phyloP scores from a whole-genome alignment of 768 basidiomycete genomes.

The Lyophyllum decastes region DNA sequence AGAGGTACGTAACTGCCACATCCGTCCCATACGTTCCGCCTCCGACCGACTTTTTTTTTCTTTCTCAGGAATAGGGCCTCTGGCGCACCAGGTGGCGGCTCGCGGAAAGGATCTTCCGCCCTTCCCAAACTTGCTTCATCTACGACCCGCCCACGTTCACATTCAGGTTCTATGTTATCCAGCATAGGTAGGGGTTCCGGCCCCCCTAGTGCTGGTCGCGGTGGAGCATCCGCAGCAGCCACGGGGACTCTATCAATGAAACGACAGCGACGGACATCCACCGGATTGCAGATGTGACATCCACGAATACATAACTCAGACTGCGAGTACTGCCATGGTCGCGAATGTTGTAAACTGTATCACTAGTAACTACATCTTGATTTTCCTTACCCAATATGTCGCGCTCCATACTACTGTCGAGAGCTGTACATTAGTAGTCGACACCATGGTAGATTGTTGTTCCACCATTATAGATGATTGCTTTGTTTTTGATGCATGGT shows the following conservation, averaged over 20 bases:
- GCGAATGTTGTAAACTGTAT: constrained; percentile 34
- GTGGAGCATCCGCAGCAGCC: constrained; percentile 28
- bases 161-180: constrained; percentile 58
- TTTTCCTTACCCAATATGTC: constrained; percentile 7
- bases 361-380: constrained; percentile 21
- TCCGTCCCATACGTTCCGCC: constrained; percentile 8
- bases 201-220: constrained; percentile 15
- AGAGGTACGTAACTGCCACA: constrained; percentile 54
- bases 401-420: constrained; percentile 4
- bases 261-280: constrained; percentile 79
- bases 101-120: constrained; percentile 62
- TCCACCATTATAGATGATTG: constrained; percentile 7
- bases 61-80: constrained; percentile 74
- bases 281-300: constrained; percentile 46
- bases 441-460: constrained; percentile 7
- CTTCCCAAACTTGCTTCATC: constrained; percentile 79
- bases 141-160: constrained; percentile 71
- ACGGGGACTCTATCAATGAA: constrained; percentile 59
- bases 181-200: constrained; percentile 35
- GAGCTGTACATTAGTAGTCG: constrained; percentile 13
- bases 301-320: constrained; percentile 31
- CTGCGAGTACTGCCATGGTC: constrained; percentile 18
- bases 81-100: constrained; percentile 63
- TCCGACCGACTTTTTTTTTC: neutral
- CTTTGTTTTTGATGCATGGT: constrained; percentile 11